A percentile compares a stretch with the other conserved stretches of the same genome.
These are phyloP conservation scores for Mycena haematopus DNA, from an alignment of 768 basidiomycete genomes.

Conservation along the genomic window DNA sequence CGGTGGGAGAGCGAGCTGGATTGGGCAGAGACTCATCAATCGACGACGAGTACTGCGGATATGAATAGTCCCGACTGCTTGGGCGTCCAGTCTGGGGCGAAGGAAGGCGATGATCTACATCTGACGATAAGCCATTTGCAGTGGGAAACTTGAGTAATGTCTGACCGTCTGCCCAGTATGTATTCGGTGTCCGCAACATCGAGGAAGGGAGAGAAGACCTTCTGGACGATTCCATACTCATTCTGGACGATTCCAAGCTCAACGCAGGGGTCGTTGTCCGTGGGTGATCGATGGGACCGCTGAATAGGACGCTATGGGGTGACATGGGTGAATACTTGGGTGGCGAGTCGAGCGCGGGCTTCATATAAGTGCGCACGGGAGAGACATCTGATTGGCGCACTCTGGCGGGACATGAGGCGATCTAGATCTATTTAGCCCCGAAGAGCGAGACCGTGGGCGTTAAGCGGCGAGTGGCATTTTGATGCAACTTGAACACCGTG, in stretches of 20 bases:
- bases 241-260: background rate
- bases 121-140: background rate
- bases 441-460: background rate
- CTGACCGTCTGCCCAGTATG: conserved; percentile 9
- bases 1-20: background rate
- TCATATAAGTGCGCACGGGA: conserved; percentile 11
- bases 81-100: background rate
- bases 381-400: conserved; percentile 17
- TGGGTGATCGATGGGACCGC: background rate
- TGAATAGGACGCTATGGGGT: conserved; percentile 18
- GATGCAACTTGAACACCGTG: conserved; percentile 8
- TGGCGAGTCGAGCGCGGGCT: background rate
- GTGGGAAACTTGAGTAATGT: background rate
- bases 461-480: conserved; percentile 5
- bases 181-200: background rate
- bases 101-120: background rate
- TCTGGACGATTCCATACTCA: background rate
- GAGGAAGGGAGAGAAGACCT: background rate
- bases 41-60: background rate
- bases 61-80: background rate
- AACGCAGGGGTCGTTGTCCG: background rate
- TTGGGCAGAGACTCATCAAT: background rate
- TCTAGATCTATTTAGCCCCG: conserved; percentile 14
- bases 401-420: conserved; percentile 7
- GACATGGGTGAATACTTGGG: conserved; percentile 18